Conservation (phyloP, 2,329 filamentous ascomycete species). For the Scleromitrula shiraiana region DNA sequence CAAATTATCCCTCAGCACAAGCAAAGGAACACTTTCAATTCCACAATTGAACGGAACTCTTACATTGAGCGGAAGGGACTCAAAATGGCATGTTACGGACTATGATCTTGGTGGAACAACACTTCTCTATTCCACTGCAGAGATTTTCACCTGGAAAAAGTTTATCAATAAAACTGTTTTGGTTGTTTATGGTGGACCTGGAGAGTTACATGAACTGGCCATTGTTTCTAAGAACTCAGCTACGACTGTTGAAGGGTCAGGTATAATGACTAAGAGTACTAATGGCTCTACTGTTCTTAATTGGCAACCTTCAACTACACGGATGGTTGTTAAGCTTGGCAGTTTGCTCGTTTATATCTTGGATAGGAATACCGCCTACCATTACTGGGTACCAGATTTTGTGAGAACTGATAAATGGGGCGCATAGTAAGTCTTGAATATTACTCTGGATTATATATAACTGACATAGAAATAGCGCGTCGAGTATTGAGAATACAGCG, state of each 20-base stretch:
- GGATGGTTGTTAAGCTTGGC: constrained; percentile 43
- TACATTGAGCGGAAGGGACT: constrained; percentile 54
- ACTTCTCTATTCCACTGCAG: constrained; percentile 60
- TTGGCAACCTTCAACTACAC: constrained; percentile 47
- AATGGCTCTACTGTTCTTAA: constrained; percentile 41
- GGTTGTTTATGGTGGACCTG: constrained; percentile 54
- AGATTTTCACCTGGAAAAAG: constrained; percentile 63
- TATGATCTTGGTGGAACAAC: constrained; percentile 53
- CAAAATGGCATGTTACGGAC: constrained; percentile 59
- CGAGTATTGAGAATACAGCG: constrained; percentile 30
- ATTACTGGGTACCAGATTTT: constrained; percentile 58
- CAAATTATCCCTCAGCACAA: constrained; percentile 53
- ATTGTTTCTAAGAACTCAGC: constrained; percentile 32
- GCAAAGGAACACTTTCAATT: constrained; percentile 46
- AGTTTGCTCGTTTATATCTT: constrained; percentile 24
- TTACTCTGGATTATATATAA: neutral
- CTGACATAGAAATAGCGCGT: constrained; percentile 17
- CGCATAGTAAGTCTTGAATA: constrained; percentile 22
- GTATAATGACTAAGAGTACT: constrained; percentile 28
- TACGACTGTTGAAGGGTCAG: constrained; percentile 26
- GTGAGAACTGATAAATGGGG: constrained; percentile 32
- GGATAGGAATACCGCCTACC: constrained; percentile 60
- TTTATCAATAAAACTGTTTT: constrained; percentile 51
- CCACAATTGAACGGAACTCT: constrained; percentile 51
- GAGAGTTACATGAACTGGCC: constrained; percentile 56